A percentile compares a stretch with the other conserved stretches of the same genome.
These are phyloP conservation scores for Russula compacta DNA, from an alignment of 768 basidiomycete genomes.

Conservation along the genomic window DNA sequence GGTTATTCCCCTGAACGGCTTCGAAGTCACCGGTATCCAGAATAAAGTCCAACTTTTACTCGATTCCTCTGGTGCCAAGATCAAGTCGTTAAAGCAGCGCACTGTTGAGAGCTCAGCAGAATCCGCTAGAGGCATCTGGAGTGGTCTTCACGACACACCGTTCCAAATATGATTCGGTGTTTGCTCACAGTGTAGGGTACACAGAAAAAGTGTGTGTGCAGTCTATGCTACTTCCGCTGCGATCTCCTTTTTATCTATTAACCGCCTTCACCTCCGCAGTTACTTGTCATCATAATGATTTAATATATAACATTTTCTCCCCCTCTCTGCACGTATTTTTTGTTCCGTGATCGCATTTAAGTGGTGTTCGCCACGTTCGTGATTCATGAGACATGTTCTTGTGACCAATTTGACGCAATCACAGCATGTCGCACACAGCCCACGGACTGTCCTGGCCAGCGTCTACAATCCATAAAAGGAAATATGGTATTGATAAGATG, in stretches of 20 bases:
- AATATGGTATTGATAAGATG: conserved; percentile 13
- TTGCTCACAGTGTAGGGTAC: not conserved
- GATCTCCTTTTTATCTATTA: not conserved
- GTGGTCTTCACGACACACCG: conserved; percentile 71
- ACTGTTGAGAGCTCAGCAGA: conserved; percentile 73
- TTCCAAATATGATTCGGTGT: conserved; percentile 35
- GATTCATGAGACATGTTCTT: conserved; percentile 3
- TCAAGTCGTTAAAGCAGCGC: conserved; percentile 64
- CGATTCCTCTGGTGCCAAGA: conserved; percentile 81
- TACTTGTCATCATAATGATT: not conserved
- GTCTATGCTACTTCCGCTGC: not conserved
- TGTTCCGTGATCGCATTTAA: not conserved
- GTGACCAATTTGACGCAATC: conserved; percentile 17
- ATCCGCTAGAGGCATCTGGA: conserved; percentile 83
- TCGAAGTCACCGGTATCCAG: conserved; percentile 65
- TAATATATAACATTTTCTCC: not conserved
- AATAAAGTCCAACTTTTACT: conserved; percentile 77
- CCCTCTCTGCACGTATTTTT: not conserved
- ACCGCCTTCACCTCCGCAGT: not conserved
- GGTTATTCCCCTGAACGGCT: conserved; percentile 69
- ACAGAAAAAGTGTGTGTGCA: conserved; percentile 2
- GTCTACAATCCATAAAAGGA: conserved; percentile 8
- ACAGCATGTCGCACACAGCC: conserved; percentile 9
- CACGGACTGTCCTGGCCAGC: not conserved
- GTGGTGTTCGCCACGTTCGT: not conserved